Evolutionary conservation across 495 filamentous ascomycete genomes (phyloP).

Genomic region (Viridothelium virens): DNA sequence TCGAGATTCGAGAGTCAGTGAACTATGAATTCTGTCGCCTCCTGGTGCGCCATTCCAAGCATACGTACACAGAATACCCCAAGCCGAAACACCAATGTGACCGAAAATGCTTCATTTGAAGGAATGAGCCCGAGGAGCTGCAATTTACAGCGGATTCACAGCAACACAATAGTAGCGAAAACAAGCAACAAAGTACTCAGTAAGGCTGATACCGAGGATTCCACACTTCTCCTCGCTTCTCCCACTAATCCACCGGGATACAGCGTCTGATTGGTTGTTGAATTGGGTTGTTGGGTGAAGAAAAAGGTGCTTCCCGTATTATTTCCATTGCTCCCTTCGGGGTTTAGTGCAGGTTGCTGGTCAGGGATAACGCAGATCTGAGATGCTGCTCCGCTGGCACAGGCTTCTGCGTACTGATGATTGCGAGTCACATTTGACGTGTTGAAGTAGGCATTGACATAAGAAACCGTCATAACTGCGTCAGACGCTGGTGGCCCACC

Average conservation of each 20-base stretch:
- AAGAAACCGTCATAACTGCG: slow-evolving; percentile 51
- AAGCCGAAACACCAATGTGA: no score
- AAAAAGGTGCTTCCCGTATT: slow-evolving; percentile 44
- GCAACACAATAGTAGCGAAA: background rate
- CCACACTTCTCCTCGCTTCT: background rate
- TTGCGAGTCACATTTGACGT: slow-evolving; percentile 39
- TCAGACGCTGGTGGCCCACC: slow-evolving; percentile 57
- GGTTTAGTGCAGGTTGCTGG: slow-evolving; percentile 36
- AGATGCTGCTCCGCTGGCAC: slow-evolving; percentile 17
- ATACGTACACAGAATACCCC: no score
- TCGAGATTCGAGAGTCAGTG: no score
- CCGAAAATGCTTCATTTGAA: no score
- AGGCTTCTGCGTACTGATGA: slow-evolving; percentile 11
- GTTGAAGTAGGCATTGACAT: slow-evolving; percentile 75
- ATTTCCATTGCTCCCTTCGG: slow-evolving; percentile 27
- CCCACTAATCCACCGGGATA: background rate
- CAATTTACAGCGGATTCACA: background rate
- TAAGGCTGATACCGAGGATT: background rate
- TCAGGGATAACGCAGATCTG: slow-evolving; percentile 56
- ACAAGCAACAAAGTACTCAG: background rate
- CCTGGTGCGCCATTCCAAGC: no score
- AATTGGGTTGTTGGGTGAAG: slow-evolving; percentile 44
- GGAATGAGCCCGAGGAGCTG: background rate
- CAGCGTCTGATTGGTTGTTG: slow-evolving; percentile 11
- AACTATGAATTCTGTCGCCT: no score